Conservation (phyloP, 2,329 filamentous ascomycete genomes). For the Pseudocercospora pini-densiflorae region DNA sequence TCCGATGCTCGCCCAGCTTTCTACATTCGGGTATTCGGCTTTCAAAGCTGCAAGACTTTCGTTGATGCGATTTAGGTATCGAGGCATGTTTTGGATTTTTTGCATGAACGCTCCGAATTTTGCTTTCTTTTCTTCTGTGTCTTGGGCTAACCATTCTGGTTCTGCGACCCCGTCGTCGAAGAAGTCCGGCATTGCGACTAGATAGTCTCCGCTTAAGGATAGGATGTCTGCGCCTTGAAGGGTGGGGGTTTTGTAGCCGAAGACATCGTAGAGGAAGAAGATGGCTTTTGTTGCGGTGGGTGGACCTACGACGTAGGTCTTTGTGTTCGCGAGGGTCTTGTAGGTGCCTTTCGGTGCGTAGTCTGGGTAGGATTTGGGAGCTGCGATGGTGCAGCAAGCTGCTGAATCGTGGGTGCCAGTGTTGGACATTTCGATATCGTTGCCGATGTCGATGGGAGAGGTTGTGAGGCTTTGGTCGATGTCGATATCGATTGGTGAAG, state of each 20-base stretch:
- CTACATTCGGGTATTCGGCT: conserved; percentile 7
- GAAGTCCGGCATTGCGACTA: conserved; percentile 19
- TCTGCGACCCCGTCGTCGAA: conserved; percentile 17
- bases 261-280: conserved; percentile 19
- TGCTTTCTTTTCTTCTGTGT: conserved; percentile 10
- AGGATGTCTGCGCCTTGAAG: conserved; percentile 16
- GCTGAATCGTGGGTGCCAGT: conserved; percentile 12
- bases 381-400: conserved; percentile 19
- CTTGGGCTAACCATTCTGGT: conserved; percentile 10
- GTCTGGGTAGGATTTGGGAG: conserved; percentile 1
- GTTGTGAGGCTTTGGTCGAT: neutral
- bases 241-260: conserved; percentile 10
- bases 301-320: conserved; percentile 16
- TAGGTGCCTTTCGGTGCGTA: conserved; percentile 21
- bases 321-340: conserved; percentile 9
- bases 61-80: conserved; percentile 6
- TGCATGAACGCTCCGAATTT: conserved; percentile 13
- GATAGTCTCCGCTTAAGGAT: neutral
- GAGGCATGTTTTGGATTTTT: conserved; percentile 10
- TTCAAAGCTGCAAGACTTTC: conserved; percentile 1
- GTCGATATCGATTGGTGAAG: too few relatives aligned
- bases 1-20: conserved; percentile 18
- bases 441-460: neutral
- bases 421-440: neutral
- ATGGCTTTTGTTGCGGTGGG: conserved; percentile 15